Conservation (phyloP, 805 yeast species). For the Kodamaea sagamina region DNA sequence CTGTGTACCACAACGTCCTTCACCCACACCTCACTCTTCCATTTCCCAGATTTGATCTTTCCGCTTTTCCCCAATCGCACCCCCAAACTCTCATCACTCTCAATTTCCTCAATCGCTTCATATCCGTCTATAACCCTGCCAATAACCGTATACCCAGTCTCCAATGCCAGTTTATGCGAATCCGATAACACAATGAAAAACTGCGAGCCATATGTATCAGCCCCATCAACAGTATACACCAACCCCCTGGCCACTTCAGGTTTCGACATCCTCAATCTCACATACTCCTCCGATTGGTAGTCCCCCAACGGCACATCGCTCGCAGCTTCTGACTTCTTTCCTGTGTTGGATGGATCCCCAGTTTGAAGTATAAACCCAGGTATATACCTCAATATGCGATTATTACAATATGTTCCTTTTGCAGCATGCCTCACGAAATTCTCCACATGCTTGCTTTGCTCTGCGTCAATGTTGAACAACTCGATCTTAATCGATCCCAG, state of each 20-base stretch:
- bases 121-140: constrained; percentile 23
- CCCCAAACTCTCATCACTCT: constrained; percentile 13
- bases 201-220: constrained; percentile 22
- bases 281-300: background rate
- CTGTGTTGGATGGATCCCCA: constrained; percentile 24
- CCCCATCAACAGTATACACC: constrained; percentile 16
- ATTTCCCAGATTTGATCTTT: constrained; percentile 17
- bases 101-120: constrained; percentile 18
- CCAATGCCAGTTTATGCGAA: constrained; percentile 13
- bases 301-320: constrained; percentile 8
- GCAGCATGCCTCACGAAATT: constrained; percentile 27
- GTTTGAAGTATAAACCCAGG: constrained; percentile 23
- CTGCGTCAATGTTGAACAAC: constrained; percentile 11
- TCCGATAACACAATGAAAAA: constrained; percentile 21
- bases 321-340: constrained; percentile 17
- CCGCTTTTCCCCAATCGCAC: constrained; percentile 17
- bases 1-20: constrained; percentile 16
- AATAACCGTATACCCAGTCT: constrained; percentile 17
- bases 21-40: constrained; percentile 21
- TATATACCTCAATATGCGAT: constrained; percentile 20
- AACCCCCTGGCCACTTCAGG: constrained; percentile 17
- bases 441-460: constrained; percentile 18
- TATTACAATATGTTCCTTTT: constrained; percentile 20
- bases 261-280: background rate
- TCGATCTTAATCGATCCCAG: constrained; percentile 22